phyloP scores from a whole-genome alignment of 2,329 filamentous ascomycete genomes.

The Fusarium sp. region DNA sequence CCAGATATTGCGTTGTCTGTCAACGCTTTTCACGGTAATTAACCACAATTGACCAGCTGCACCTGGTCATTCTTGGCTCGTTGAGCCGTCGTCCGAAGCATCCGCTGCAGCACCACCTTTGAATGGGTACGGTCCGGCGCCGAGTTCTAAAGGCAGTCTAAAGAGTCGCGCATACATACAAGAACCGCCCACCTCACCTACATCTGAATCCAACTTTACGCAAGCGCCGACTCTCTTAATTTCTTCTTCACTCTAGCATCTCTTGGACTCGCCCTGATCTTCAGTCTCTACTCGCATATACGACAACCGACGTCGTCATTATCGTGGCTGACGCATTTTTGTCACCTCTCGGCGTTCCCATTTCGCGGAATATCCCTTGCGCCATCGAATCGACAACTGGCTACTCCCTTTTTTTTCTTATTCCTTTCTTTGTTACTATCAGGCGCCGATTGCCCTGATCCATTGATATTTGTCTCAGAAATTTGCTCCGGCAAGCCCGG shows the following conservation, averaged over 20 bases:
- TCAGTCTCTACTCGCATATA: constrained; percentile 18
- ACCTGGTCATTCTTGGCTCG: constrained; percentile 36
- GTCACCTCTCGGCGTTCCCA: constrained; percentile 25
- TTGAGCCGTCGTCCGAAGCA: constrained; percentile 42
- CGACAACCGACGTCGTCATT: constrained; percentile 36
- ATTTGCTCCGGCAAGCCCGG: constrained; percentile 34
- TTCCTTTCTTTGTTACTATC: constrained; percentile 1
- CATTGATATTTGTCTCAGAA: constrained; percentile 39
- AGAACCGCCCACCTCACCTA: constrained; percentile 36
- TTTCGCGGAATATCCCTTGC: constrained; percentile 33
- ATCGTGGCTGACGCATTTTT: constrained; percentile 39
- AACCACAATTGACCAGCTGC: constrained; percentile 29
- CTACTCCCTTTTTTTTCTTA: constrained; percentile 16
- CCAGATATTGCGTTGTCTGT: constrained; percentile 27
- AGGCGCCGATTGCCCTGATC: constrained; percentile 9
- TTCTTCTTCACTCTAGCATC: constrained; percentile 21
- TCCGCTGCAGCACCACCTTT: constrained; percentile 44
- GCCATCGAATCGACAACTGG: constrained; percentile 16
- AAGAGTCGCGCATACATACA: constrained; percentile 38
- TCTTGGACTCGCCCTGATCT: constrained; percentile 24
- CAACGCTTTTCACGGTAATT: constrained; percentile 20
- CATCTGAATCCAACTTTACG: constrained; percentile 29
- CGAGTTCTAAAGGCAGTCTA: constrained; percentile 44
- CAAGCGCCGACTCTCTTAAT: constrained; percentile 27
- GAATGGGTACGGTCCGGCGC: constrained; percentile 41